A percentile compares a stretch with the other conserved stretches of the same genome.
Evolutionary conservation across 352 stramenopile species (phyloP).

Genomic region (Phytopythium delawarense): DNA sequence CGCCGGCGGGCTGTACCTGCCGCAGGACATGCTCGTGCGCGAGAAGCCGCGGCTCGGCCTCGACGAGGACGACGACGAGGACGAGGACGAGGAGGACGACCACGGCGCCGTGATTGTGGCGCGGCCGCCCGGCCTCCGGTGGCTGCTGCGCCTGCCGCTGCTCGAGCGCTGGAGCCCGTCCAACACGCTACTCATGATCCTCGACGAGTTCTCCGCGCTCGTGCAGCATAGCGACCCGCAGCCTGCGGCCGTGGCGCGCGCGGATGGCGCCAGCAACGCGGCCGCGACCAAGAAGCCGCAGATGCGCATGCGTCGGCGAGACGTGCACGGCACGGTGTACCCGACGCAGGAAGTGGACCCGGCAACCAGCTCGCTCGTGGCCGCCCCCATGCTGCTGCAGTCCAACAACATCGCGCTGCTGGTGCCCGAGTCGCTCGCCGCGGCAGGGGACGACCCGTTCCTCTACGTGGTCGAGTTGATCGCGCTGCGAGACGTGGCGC

Average conservation of each 20-base stretch:
- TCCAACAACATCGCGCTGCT: constrained; percentile 63
- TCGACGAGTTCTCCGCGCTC: constrained; percentile 58
- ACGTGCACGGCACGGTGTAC: constrained; percentile 67
- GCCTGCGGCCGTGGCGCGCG: constrained; percentile 12
- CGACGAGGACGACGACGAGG: constrained; percentile 5
- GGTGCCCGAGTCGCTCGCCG: constrained; percentile 11
- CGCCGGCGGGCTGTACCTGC: constrained; percentile 45
- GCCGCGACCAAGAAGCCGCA: constrained; percentile 13
- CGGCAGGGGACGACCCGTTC: constrained; percentile 30
- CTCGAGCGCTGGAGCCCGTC: constrained; percentile 74
- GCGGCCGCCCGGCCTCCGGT: constrained; percentile 14
- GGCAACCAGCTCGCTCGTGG: constrained; percentile 44
- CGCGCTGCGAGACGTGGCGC: constrained; percentile 55
- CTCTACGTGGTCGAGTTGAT: constrained; percentile 67
- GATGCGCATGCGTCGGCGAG: constrained; percentile 66
- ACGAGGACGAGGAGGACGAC: background rate
- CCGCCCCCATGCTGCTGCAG: constrained; percentile 66
- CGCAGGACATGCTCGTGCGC: constrained; percentile 35
- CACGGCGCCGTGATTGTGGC: background rate
- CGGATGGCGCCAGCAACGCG: constrained; percentile 2
- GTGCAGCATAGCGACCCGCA: constrained; percentile 54
- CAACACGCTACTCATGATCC: constrained; percentile 65
- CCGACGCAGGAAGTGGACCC: constrained; percentile 65
- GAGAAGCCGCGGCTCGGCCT: constrained; percentile 7
- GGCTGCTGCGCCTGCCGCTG: constrained; percentile 41